These are phyloP conservation scores for Lyophyllum decastes DNA, from an alignment of 768 basidiomycete species.

Conservation along the genomic window DNA sequence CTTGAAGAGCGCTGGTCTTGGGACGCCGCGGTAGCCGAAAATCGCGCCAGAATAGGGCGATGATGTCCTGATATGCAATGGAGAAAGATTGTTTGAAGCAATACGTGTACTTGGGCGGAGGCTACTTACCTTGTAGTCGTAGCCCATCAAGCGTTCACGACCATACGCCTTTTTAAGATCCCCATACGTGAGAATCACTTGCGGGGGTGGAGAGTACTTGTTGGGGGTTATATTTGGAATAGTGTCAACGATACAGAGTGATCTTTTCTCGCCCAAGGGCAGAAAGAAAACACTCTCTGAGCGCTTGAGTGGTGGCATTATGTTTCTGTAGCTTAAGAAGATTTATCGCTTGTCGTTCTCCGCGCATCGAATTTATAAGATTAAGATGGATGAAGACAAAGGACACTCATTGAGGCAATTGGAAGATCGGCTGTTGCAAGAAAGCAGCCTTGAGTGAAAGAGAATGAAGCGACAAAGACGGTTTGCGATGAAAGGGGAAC, in stretches of 20 bases:
- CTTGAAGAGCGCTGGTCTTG: not conserved
- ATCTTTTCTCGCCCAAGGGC: not conserved
- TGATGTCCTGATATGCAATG: not conserved
- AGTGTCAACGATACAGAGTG: not conserved
- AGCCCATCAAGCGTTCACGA: slow-evolving; percentile 1
- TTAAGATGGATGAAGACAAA: not conserved
- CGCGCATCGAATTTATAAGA: not conserved
- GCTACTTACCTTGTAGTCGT: slow-evolving; percentile 3
- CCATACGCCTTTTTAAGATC: slow-evolving; percentile 2
- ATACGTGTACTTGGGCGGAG: not conserved
- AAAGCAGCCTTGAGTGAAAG: not conserved
- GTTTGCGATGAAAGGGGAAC: not conserved
- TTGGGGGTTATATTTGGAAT: not conserved
- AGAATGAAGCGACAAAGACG: not conserved
- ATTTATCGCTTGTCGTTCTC: not conserved
- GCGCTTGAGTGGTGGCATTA: slow-evolving; percentile 1
- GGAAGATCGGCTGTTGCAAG: too few relatives aligned
- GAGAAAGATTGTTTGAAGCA: not conserved
- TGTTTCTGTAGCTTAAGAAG: not conserved
- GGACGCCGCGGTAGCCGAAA: not conserved
- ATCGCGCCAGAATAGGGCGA: not conserved
- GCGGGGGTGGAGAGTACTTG: not conserved
- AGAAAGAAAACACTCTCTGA: not conserved
- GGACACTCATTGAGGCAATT: too few relatives aligned
- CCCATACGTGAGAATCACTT: slow-evolving; percentile 7